Evolutionary conservation across 352 stramenopile genomes (phyloP), one percentile per base, ranked within the genome.

Genomic region (Phytophthora ohioensis): DNA sequence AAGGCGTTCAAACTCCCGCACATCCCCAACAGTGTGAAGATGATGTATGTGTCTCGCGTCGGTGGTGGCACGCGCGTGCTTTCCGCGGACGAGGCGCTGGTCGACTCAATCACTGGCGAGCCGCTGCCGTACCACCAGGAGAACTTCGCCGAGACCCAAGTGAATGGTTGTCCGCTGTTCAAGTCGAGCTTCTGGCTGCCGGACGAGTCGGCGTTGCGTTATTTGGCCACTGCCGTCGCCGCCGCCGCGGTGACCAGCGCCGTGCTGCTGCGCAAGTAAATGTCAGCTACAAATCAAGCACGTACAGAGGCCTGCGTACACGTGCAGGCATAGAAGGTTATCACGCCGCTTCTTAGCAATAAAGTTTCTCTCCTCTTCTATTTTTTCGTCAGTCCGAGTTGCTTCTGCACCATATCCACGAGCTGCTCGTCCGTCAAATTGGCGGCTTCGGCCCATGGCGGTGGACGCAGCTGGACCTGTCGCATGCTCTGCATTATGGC

Each of bases 41-140:
- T 88, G 83, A 76, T 91, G 35, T 92, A 91, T 57, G 78, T 93
- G 13, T 86, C 83, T 65, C 73, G 75, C 11, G 86, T 93, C 3
- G 86, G 84, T 31, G 75, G 78, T 15, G 84, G 86, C 6, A 77
- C 82, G 3, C 60, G 59, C 34, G 78, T 88, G 27, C 61, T 91
- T n/a, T 35, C 69, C 0, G 8, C 48, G 0, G 51, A 77, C 2
- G 75, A 89, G 43, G 72, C 84, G 8, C 74, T 93, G 13, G 64
- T 92, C 12, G 81, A 93, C 42, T n/a, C 59, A 4, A 48, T 46
- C 17, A 87, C 82, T 5, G 84, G 84, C 3, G 57, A 83, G 7
- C 82, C 80, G 0, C 48, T 78, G 27, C 73, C 70, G 32, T 59
- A 52, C 58, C 15, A 39, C 35, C 65, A 65, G 27, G 45, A 62